Evolutionary conservation across 768 basidiomycete species (phyloP).

Genomic region (Suillus variegatus): DNA sequence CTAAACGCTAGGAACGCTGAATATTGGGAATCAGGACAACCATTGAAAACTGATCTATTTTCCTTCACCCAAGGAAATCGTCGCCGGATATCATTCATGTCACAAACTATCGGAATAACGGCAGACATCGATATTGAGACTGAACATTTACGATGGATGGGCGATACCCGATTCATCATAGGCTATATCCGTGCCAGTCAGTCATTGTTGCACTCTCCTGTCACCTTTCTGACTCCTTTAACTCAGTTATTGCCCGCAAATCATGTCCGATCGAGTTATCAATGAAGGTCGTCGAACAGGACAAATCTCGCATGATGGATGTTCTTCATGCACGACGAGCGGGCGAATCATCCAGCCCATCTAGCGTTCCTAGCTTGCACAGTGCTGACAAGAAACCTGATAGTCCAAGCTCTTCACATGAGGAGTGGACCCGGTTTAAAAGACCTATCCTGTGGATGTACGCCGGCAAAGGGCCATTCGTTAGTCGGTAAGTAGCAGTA

Average conservation of each 20-base stretch:
- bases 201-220: constrained; percentile 20
- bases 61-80: constrained; percentile 71
- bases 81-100: constrained; percentile 76
- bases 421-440: constrained; percentile 73
- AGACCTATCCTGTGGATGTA: constrained; percentile 69
- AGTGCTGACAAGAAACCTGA: constrained; percentile 17
- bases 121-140: constrained; percentile 85
- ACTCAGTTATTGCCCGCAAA: constrained; percentile 57
- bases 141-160: constrained; percentile 86
- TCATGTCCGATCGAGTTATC: constrained; percentile 71
- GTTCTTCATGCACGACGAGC: constrained; percentile 42
- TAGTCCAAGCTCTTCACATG: constrained; percentile 40
- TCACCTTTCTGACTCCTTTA: background rate
- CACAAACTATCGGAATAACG: constrained; percentile 81
- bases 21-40: constrained; percentile 47
- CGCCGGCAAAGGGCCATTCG: constrained; percentile 80
- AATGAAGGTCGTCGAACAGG: constrained; percentile 65
- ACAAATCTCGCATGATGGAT: constrained; percentile 73
- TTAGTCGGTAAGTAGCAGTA: constrained; percentile 48
- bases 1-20: constrained; percentile 4
- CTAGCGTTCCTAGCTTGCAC: constrained; percentile 10
- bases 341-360: constrained; percentile 15
- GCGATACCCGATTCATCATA: constrained; percentile 72
- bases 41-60: constrained; percentile 77
- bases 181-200: constrained; percentile 72